phyloP scores from a whole-genome alignment of 2,329 filamentous ascomycete genomes.

The Zasmidium angulare region DNA sequence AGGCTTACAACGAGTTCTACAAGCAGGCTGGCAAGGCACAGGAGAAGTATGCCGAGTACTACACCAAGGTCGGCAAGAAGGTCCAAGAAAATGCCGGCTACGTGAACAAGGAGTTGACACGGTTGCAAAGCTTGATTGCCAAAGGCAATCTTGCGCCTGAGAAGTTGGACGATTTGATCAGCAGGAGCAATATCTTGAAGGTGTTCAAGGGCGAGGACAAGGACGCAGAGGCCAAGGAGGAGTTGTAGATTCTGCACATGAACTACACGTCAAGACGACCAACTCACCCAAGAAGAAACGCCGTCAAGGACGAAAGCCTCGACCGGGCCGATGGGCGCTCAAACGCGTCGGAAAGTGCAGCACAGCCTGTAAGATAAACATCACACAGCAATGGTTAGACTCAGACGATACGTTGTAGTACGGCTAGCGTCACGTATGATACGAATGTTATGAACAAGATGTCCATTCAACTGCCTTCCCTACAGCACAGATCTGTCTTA shows the following conservation, averaged over 20 bases:
- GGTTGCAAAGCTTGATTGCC: conserved; percentile 74
- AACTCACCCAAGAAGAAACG: too few species aligned
- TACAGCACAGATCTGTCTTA: too few species aligned
- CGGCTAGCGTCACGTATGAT: too few species aligned
- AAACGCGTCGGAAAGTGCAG: too few species aligned
- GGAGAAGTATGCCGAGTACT: conserved; percentile 84
- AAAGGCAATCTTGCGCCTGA: conserved; percentile 82
- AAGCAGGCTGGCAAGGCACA: conserved; percentile 67
- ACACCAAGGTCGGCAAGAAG: conserved; percentile 88
- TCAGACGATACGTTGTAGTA: too few species aligned
- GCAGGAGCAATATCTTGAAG: conserved; percentile 82
- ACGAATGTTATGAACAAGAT: too few species aligned
- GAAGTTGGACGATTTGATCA: conserved; percentile 85
- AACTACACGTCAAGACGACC: too few species aligned
- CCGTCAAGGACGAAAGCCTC: too few species aligned
- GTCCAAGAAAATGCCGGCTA: conserved; percentile 73
- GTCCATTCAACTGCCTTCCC: too few species aligned
- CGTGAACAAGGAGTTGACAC: conserved; percentile 78
- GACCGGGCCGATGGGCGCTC: too few species aligned
- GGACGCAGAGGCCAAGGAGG: conserved; percentile 29
- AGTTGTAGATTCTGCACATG: conserved; percentile 27
- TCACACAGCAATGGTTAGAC: neutral
- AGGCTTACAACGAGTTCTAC: conserved; percentile 69
- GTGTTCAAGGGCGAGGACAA: conserved; percentile 61
- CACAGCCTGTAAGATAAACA: neutral